Conservation (phyloP, 2,329 filamentous ascomycete species). For the Phaeophleospora eucalypticola region DNA sequence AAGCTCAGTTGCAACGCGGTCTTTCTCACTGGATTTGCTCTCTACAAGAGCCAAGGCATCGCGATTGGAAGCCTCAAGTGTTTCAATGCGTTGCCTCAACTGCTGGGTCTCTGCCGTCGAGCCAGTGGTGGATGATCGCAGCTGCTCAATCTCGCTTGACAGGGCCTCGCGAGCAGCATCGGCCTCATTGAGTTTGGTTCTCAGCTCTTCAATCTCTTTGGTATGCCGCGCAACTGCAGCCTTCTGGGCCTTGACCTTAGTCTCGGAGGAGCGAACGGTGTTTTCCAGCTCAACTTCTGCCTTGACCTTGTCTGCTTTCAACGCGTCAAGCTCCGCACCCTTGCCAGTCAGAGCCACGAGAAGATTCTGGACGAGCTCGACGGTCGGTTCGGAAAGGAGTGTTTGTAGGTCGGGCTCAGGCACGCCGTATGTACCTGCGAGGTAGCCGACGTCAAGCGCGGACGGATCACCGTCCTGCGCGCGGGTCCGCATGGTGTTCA, state of each 20-base stretch:
- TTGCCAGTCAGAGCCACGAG: constrained; percentile 72
- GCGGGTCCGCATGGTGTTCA: constrained; percentile 46
- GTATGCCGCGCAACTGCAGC: constrained; percentile 75
- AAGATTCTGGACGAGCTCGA: constrained; percentile 71
- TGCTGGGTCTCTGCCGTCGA: constrained; percentile 71
- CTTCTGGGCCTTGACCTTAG: constrained; percentile 77
- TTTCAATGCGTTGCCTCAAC: constrained; percentile 76
- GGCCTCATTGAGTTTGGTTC: constrained; percentile 75
- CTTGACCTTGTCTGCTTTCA: constrained; percentile 83
- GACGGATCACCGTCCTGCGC: constrained; percentile 45
- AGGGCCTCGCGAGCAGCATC: constrained; percentile 72
- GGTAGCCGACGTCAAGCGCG: constrained; percentile 65
- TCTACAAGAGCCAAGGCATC: constrained; percentile 87
- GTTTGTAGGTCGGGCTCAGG: constrained; percentile 60
- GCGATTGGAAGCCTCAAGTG: constrained; percentile 86
- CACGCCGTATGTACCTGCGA: constrained; percentile 67
- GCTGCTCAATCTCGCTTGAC: constrained; percentile 74
- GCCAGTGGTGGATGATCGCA: constrained; percentile 69
- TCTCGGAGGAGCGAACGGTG: constrained; percentile 76
- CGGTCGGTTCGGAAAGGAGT: constrained; percentile 64
- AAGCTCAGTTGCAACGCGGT: constrained; percentile 79
- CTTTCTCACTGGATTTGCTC: constrained; percentile 80
- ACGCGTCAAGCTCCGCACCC: constrained; percentile 74
- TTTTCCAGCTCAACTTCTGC: constrained; percentile 92
- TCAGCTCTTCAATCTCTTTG: constrained; percentile 76